Evolutionary conservation across 805 yeast species (phyloP), one percentile per base, ranked within the genome.

Genomic region (Vanderwaltozyma yarrowii): DNA sequence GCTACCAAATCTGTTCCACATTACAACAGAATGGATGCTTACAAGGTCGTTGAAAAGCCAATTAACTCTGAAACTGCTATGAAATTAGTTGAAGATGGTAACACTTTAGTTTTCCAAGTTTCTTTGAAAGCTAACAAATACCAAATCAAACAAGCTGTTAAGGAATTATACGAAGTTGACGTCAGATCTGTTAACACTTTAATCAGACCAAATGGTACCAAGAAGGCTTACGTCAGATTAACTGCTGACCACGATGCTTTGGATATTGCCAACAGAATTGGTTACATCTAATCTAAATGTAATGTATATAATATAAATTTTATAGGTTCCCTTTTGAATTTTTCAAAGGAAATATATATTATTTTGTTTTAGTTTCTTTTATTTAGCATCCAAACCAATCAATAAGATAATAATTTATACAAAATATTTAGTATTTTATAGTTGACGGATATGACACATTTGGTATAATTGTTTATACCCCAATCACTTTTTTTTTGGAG

Each of bases 231-330:
- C 80, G 89, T 92, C 68, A 86, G 94, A 78, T 83, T 92, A 70
- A 86, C 97, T 66, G 89, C 95, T 69, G 98, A 92, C 73, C 83
- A 80, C 78, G 98, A 92, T 75, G 97, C 97, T 71, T 83, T 92
- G 69, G 98, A 92, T 71, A 87, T 92, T 71, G 98, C 98, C 69
- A 88, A 88, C 95, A 86, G 92, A 76, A 92, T 89, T 67, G 98
- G 98, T 75, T 88, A 87, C 94, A 81, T 89, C 71, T 89, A 78
- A 81, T 89, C 71, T 89, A 78, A 83, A 23, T 34, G 35, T 20
- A 34, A 25, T 32, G 32, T 37, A 37, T 37, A 37, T 36, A 36
- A 21, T 26, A 10, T 36, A 34, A 19, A 25, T 8, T 10, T 17
- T 20, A 28, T 14, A 14, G 9, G 10, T 14, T 14, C 24, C 7